These are phyloP conservation scores for Agaricus blazei DNA, from an alignment of 768 basidiomycete species.

Conservation along the genomic window DNA sequence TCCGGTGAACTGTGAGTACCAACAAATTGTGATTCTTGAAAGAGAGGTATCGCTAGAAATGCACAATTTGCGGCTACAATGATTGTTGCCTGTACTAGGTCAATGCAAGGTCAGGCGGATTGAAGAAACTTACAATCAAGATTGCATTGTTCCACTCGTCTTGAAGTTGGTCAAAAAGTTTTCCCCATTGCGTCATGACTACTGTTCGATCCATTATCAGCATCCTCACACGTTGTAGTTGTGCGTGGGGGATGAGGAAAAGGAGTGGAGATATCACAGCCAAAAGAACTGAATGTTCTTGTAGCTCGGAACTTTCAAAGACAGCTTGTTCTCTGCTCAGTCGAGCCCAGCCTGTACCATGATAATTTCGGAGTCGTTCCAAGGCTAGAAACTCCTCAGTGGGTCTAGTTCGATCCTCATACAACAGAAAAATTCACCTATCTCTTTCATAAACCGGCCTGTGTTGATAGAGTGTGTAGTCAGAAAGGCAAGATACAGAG, in stretches of 20 bases:
- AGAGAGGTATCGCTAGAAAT: constrained; percentile 6
- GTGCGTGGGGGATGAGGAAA: constrained; percentile 3
- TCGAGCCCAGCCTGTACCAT: neutral
- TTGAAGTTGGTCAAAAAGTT: constrained; percentile 1
- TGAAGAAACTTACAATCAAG: neutral
- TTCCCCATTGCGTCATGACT: neutral
- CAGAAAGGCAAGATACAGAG: neutral
- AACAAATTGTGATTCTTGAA: neutral
- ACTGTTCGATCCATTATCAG: neutral
- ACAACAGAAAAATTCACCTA: neutral
- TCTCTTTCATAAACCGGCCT: constrained; percentile 6
- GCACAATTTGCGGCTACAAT: constrained; percentile 6
- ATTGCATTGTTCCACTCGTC: constrained; percentile 5
- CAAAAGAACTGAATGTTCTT: neutral
- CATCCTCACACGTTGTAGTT: neutral
- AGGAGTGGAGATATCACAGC: neutral
- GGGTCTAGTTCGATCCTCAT: no score
- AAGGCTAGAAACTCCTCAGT: neutral
- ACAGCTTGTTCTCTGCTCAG: neutral
- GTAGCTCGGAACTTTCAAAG: neutral
- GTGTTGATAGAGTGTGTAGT: neutral
- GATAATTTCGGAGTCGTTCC: constrained; percentile 4
- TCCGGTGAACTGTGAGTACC: constrained; percentile 1
- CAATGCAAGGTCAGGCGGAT: neutral
- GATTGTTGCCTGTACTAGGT: constrained; percentile 1